Percentiles rank a stretch among this genome's conserved stretches.
These are phyloP conservation scores for Calvatia gigantea DNA, from an alignment of 768 basidiomycete species.

Conservation along the genomic window DNA sequence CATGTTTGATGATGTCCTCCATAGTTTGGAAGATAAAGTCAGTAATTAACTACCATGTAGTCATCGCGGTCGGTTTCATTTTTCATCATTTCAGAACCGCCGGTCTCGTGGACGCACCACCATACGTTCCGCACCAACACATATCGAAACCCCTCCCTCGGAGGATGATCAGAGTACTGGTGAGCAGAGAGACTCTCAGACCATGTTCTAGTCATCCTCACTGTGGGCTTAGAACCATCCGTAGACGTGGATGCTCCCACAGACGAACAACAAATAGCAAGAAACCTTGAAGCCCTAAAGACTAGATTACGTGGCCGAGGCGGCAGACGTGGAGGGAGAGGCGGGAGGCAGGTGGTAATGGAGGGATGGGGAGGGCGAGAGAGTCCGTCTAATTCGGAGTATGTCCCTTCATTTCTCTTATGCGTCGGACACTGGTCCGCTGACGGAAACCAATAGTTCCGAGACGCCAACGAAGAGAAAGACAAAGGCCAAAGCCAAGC, in stretches of 20 bases:
- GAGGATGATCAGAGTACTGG: conserved; percentile 63
- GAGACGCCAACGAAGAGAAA: conserved; percentile 62
- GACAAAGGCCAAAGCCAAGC: conserved; percentile 64
- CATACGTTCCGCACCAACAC: conserved; percentile 31
- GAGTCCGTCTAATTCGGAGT: conserved; percentile 70
- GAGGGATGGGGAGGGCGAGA: conserved; percentile 46
- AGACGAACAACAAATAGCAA: conserved; percentile 88
- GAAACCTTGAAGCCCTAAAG: conserved; percentile 90
- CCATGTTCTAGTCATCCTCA: conserved; percentile 24
- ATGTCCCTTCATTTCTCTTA: conserved; percentile 22
- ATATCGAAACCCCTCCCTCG: conserved; percentile 47
- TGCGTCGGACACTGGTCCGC: neutral
- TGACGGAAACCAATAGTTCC: conserved; percentile 38
- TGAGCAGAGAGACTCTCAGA: conserved; percentile 23
- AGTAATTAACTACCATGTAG: conserved; percentile 46
- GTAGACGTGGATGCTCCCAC: conserved; percentile 42
- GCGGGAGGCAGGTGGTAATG: conserved; percentile 44
- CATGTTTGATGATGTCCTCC: conserved; percentile 73
- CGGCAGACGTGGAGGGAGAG: conserved; percentile 51
- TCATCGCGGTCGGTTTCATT: conserved; percentile 3
- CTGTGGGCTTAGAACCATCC: conserved; percentile 37
- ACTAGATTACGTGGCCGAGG: conserved; percentile 76
- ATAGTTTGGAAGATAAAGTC: conserved; percentile 71
- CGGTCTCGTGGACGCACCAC: conserved; percentile 57
- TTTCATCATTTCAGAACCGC: conserved; percentile 50